phyloP scores from a whole-genome alignment of 139 green algal species.

The Limnomonas spitsbergensis region DNA sequence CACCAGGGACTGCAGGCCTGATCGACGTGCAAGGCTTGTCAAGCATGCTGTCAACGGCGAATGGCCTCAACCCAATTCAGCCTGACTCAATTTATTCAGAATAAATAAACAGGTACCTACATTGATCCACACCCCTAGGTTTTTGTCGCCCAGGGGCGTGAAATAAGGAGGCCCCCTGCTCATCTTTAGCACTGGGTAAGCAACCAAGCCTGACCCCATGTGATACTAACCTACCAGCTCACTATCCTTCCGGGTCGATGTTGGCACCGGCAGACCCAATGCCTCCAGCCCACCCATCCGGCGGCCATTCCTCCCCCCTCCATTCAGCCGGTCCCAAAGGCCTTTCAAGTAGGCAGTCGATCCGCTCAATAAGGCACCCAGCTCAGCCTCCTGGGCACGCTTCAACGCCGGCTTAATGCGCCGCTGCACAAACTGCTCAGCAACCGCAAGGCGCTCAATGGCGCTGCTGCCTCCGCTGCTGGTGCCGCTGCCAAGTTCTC shows the following conservation, averaged over 20 bases:
- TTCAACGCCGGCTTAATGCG: conserved; percentile 69
- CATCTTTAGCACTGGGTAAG: too few species aligned
- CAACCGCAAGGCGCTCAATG: conserved; percentile 55
- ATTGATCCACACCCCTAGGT: too few species aligned
- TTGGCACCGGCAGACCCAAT: conserved; percentile 56
- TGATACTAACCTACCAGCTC: too few species aligned
- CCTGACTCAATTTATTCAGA: too few species aligned
- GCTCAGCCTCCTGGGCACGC: conserved; percentile 43
- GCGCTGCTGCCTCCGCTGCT: conserved; percentile 7
- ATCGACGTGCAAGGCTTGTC: too few species aligned
- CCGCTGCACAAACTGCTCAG: conserved; percentile 67
- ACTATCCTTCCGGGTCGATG: conserved; percentile 33
- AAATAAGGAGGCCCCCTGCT: too few species aligned
- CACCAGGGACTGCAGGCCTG: too few species aligned
- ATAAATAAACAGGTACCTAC: too few species aligned
- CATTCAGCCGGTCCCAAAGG: conserved; percentile 81
- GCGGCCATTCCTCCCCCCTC: conserved; percentile 23
- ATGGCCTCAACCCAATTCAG: too few species aligned
- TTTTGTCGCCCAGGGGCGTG: too few species aligned
- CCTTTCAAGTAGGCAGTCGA: conserved; percentile 54
- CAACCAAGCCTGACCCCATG: too few species aligned
- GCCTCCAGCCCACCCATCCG: background rate
- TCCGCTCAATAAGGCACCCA: conserved; percentile 51
- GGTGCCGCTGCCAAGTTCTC: conserved; percentile 11
- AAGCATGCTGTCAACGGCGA: too few species aligned